phyloP scores from a whole-genome alignment of 257 asterid species.

The Rehmannia glutinosa region DNA sequence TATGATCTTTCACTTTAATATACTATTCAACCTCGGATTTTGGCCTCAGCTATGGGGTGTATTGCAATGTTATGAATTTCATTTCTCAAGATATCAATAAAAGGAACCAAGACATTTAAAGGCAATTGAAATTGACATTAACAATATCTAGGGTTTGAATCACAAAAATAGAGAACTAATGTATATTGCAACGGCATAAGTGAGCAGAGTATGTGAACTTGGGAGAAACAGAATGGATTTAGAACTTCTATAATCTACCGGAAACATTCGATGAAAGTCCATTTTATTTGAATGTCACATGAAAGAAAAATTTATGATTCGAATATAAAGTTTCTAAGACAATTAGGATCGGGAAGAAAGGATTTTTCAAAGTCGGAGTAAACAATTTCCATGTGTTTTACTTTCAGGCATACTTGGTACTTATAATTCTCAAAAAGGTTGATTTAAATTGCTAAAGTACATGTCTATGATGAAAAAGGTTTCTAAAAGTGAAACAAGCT shows the following conservation, averaged over 20 bases:
- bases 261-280: not conserved
- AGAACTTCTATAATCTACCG: too few relatives aligned
- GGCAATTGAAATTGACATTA: not conserved
- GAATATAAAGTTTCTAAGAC: not conserved
- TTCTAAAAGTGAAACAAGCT: not conserved
- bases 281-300: not conserved
- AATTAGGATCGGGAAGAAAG: not conserved
- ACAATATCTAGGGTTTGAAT: not conserved
- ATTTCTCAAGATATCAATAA: not conserved
- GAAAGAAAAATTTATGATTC: not conserved
- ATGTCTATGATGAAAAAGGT: not conserved
- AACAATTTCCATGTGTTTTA: too few relatives aligned
- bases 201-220: constrained; percentile 1
- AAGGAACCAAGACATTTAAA: not conserved
- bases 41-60: not conserved
- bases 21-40: not conserved
- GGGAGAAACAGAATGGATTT: not conserved
- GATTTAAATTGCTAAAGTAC: not conserved
- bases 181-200: not conserved
- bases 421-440: not conserved
- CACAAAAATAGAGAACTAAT: not conserved
- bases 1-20: not conserved
- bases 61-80: not conserved
- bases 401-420: not conserved
- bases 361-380: not conserved